Evolutionary conservation across 225 moss, liverwort and hornwort species (phyloP).

Genomic region (Pseudisothecium myosuroides): DNA sequence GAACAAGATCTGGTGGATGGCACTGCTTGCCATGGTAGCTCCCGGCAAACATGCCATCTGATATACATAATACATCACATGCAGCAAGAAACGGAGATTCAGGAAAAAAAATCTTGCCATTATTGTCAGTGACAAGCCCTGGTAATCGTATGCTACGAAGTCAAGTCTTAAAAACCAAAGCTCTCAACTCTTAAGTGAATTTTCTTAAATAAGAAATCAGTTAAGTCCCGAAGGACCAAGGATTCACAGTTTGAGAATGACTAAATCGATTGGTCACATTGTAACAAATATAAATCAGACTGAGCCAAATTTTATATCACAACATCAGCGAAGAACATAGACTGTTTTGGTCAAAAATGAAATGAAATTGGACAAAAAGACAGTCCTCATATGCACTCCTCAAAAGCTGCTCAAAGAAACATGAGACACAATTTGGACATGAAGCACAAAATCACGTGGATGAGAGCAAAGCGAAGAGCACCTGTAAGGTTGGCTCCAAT

Average conservation of each 20-base stretch:
- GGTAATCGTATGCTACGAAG: not conserved
- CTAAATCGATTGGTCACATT: not conserved
- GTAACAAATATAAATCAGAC: not conserved
- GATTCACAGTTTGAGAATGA: not conserved
- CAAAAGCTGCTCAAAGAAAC: not conserved
- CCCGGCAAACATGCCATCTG: constrained; percentile 96
- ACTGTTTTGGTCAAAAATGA: not conserved
- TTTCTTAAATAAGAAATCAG: not conserved
- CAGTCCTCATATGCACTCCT: not conserved
- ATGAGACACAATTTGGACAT: not conserved
- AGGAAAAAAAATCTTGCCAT: not conserved
- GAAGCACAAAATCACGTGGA: not conserved
- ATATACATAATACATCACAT: not conserved
- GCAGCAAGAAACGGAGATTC: not conserved
- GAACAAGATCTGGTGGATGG: constrained; percentile 62
- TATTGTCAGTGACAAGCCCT: not conserved
- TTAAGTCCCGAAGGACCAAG: not conserved
- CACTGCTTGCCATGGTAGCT: constrained; percentile 85
- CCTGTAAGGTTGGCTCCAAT: constrained; percentile 93
- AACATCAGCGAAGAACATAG: not conserved
- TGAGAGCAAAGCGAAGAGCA: not conserved
- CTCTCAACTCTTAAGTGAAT: not conserved
- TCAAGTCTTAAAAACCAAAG: not conserved
- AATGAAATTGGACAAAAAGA: not conserved
- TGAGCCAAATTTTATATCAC: not conserved